Base-by-base conservation (phyloP, 768 basidiomycete genomes). In the Termitomyces sp. region DNA sequence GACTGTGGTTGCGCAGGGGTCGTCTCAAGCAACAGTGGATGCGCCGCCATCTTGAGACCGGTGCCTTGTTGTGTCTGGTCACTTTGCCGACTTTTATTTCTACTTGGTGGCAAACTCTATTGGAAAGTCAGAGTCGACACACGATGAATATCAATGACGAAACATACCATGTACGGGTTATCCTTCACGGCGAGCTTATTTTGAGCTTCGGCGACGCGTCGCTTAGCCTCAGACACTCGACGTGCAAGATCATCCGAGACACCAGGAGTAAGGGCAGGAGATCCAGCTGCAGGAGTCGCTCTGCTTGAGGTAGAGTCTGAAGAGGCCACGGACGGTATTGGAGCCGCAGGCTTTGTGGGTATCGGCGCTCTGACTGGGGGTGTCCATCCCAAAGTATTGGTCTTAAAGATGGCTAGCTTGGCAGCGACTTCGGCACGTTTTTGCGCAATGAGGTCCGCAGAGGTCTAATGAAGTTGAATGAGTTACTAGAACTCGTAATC, bases 31-130 rank as follows among this genome's bases (percentile, higher is more conserved):
- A 96, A 74, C 24, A 95, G 78, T 2, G 94, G 94, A 71, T 96
- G 94, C 0, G 93, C 93, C 2, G 92, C 87, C 91, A 95, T 94
- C 72, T 92, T 92, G 57, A 95, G 76, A 16, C 92, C 92, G 4
- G 88, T 88, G 52, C 92, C 91, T 73, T 89, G 89, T 45, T 90
- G 92, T 3, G 86, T 77, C 42, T 85, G 82, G 60, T 90, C 90
- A 7, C 69, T 68, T 4, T 80, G 82, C 38, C 80, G 77, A 57
- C 79, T 82, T 74, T 83, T 81, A 76, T 84, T 87, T 56, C 78
- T 78, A 5, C 75, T 73, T 67, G 82, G 80, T 12, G 87, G 79
- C 62, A 84, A 73, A 3, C 87, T 77, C 85, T 90, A 61, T 15
- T 55, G 36, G 1, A 8, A 33, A 7, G 60, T 20, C 16, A 38